Base-by-base conservation (phyloP, 2,329 filamentous ascomycete species). In the Chrysosporium keratinophilum region DNA sequence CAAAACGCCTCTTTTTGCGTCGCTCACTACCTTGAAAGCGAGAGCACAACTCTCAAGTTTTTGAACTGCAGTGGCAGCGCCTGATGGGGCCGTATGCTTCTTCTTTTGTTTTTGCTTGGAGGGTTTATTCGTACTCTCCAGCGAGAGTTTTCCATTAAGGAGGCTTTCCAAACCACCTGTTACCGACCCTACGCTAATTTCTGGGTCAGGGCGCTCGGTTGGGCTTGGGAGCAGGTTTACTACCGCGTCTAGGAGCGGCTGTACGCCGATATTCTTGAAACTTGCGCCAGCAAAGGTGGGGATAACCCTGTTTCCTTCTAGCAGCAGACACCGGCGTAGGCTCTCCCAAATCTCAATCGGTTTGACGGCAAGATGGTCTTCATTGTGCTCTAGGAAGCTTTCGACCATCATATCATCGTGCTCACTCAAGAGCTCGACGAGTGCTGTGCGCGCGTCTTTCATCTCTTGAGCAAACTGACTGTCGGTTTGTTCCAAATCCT, bases 21-120 rank as follows among this genome's bases (percentile, higher is more conserved):
- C 91, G 60, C 91, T 85, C 59, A 93, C 88, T 5, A 97, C 93
- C 69, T 98, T 98, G 78, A 97, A 98, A 6, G 84, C 84, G 20
- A 87, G 69, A 1, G 82, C 83, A 61, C 83, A 87, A 33, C 78
- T 78, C 59, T 81, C 75, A 1, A 97, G 80, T 14, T 85, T 87
- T 23, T 76, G 69, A n/a, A 78, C 67, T 11, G 69, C 59, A 23
- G 62, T 62, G 34, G 64, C 64, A 6, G 63, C 63, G 58, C 81
- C 78, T 2, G 81, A 71, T 5, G 77, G 64, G 6, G 67, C 57
- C 11, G 65, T 10, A 57, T 61, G 51, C 65, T 73, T 65, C 69
- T 70, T 69, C 68, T 73, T 67, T 56, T 71, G 70, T 50, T 70
- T 71, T 31, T 65, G 69, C 58, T 71, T 59, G 42, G 62, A 59